phyloP scores from a whole-genome alignment of 78 protist species.

The slime mould (Dictyostelium discoideum) region DNA sequence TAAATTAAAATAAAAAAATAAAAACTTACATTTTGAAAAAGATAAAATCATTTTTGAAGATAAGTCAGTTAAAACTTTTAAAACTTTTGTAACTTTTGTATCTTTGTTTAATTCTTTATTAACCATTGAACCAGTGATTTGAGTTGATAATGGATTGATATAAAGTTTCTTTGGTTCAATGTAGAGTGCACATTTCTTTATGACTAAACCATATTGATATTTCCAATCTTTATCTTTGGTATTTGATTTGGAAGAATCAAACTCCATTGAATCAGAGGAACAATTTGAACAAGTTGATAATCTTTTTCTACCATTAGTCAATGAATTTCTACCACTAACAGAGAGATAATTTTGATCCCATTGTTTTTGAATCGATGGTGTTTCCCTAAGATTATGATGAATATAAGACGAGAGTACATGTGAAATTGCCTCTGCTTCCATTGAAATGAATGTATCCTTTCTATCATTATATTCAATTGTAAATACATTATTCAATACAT shows the following conservation, averaged over 20 bases:
- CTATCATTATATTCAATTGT: conserved; percentile 42
- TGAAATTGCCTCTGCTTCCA: conserved; percentile 69
- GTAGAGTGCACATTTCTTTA: conserved; percentile 58
- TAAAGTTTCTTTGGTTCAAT: conserved; percentile 31
- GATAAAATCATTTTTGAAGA: conserved; percentile 72
- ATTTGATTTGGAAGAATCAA: not conserved
- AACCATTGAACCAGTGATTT: not conserved
- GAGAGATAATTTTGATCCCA: conserved; percentile 61
- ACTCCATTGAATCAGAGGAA: conserved; percentile 21
- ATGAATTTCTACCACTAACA: conserved; percentile 24
- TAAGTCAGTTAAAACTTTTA: conserved; percentile 53
- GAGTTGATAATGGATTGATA: conserved; percentile 15
- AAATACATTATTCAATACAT: conserved; percentile 54
- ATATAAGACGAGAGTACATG: conserved; percentile 65
- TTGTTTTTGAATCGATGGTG: conserved; percentile 47
- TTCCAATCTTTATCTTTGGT: conserved; percentile 9
- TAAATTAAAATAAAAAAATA: not conserved
- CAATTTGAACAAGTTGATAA: conserved; percentile 44
- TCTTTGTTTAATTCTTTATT: conserved; percentile 47
- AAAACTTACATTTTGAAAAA: conserved; percentile 43
- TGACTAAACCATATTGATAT: not conserved
- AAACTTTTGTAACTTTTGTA: conserved; percentile 65
- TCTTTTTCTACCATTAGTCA: conserved; percentile 7
- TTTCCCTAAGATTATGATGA: conserved; percentile 50
- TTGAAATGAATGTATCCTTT: conserved; percentile 10